Percentiles rank a stretch among this genome's conserved stretches.
Conservation (phyloP, 23 red algal genomes). For the Gracilariopsis chorda region DNA sequence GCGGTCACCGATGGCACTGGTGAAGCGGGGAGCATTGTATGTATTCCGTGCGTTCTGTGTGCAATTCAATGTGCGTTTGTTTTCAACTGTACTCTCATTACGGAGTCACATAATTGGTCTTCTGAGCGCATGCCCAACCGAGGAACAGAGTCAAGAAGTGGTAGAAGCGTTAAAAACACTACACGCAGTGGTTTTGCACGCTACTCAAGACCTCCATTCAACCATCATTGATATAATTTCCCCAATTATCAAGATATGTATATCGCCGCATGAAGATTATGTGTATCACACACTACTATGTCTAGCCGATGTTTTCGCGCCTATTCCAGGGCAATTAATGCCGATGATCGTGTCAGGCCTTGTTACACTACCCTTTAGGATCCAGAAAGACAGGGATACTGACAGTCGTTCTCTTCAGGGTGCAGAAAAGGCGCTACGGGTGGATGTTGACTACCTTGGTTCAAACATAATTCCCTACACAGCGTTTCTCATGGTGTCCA, state of each 20-base stretch:
- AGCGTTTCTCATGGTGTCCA: conserved; percentile 79
- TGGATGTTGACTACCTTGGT: conserved; percentile 63
- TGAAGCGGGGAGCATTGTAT: neutral
- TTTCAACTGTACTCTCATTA: conserved; percentile 40
- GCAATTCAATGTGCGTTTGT: conserved; percentile 41
- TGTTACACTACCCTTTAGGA: conserved; percentile 53
- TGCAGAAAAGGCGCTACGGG: conserved; percentile 36
- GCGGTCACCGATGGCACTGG: neutral
- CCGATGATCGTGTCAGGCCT: conserved; percentile 43
- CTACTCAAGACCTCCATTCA: neutral
- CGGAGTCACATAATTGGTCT: conserved; percentile 8
- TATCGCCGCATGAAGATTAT: neutral
- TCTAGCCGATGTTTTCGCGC: conserved; percentile 61
- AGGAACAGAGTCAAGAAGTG: neutral
- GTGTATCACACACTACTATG: neutral
- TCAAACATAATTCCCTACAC: conserved; percentile 72
- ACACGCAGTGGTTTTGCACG: conserved; percentile 4
- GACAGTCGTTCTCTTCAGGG: neutral
- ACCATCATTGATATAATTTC: conserved; percentile 28
- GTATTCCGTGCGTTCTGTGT: conserved; percentile 36
- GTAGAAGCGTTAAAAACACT: conserved; percentile 24
- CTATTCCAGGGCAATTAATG: conserved; percentile 47
- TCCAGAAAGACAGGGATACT: conserved; percentile 19
- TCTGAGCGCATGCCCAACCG: neutral
- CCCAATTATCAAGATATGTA: neutral